These are phyloP conservation scores for Musa itinerans DNA, from an alignment of 176 grass and related monocot genomes.

Conservation along the genomic window DNA sequence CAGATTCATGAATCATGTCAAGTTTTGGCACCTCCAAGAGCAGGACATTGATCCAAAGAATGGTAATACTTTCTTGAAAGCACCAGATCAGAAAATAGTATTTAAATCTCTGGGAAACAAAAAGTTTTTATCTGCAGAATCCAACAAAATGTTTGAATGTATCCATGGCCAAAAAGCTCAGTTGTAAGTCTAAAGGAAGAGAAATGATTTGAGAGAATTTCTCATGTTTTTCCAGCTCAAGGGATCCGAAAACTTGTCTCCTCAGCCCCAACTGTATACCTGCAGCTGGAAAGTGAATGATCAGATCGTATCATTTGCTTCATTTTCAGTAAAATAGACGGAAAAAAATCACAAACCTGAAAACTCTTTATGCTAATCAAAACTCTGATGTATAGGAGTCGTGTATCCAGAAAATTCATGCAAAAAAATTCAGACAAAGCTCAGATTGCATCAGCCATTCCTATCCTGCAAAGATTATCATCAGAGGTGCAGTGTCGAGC, in stretches of 20 bases:
- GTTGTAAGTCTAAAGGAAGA: not conserved
- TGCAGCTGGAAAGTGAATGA: not conserved
- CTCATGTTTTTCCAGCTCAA: conserved; percentile 9
- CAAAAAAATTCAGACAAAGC: not conserved
- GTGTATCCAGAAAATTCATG: not conserved
- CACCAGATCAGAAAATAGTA: not conserved
- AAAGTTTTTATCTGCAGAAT: not conserved
- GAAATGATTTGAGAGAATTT: not conserved
- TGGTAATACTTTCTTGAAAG: no score
- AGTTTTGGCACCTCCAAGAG: no score
- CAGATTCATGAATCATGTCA: no score
- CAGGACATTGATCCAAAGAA: no score
- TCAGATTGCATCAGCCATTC: not conserved
- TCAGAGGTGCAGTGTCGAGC: not conserved
- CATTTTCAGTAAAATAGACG: not conserved
- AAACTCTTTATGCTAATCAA: not conserved
- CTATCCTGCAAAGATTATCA: not conserved
- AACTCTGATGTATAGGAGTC: not conserved
- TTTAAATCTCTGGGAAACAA: not conserved
- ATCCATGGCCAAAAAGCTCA: no score
- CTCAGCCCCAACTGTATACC: conserved; percentile 6
- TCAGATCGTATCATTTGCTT: not conserved
- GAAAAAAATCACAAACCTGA: not conserved
- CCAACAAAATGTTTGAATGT: not conserved
- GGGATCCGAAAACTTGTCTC: conserved; percentile 7